These are phyloP conservation scores for Theileria orientalis DNA, from an alignment of 169 alveolate species.

Conservation along the genomic window DNA sequence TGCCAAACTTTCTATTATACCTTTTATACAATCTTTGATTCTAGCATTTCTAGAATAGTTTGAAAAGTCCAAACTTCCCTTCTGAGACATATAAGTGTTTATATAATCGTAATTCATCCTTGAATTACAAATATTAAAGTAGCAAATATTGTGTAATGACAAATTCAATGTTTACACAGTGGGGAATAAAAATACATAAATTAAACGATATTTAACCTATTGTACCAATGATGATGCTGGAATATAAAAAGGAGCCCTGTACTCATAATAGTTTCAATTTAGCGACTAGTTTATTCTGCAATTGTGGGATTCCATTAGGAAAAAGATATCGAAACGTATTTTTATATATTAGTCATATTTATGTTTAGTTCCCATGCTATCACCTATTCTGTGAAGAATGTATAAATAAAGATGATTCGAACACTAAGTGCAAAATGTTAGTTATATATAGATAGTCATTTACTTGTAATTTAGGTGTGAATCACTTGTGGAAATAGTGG, in stretches of 20 bases:
- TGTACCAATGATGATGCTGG: slow-evolving; percentile 26
- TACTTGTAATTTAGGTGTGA: slow-evolving; percentile 29
- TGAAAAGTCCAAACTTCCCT: slow-evolving; percentile 66
- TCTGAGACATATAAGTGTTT: slow-evolving; percentile 58
- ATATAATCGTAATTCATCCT: slow-evolving; percentile 61
- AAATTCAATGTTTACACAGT: background rate
- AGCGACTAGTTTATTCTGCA: slow-evolving; percentile 41
- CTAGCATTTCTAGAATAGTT: slow-evolving; percentile 58
- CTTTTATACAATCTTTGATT: slow-evolving; percentile 51
- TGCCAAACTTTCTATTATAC: too few species aligned
- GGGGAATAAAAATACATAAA: slow-evolving; percentile 17
- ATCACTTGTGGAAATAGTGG: slow-evolving; percentile 3
- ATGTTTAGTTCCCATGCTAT: slow-evolving; percentile 44
- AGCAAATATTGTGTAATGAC: background rate
- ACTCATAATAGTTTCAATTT: slow-evolving; percentile 6
- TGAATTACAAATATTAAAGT: background rate
- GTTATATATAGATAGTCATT: background rate
- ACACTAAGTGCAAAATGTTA: slow-evolving; percentile 39
- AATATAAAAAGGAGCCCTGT: slow-evolving; percentile 35
- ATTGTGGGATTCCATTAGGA: slow-evolving; percentile 54
- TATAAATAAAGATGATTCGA: background rate
- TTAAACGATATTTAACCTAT: background rate
- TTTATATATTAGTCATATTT: background rate
- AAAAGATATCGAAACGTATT: slow-evolving; percentile 42
- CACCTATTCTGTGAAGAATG: slow-evolving; percentile 51